Evolutionary conservation across 352 stramenopile species (phyloP), one percentile per base, ranked within the genome.

Genomic region (Peronospora destructor): DNA sequence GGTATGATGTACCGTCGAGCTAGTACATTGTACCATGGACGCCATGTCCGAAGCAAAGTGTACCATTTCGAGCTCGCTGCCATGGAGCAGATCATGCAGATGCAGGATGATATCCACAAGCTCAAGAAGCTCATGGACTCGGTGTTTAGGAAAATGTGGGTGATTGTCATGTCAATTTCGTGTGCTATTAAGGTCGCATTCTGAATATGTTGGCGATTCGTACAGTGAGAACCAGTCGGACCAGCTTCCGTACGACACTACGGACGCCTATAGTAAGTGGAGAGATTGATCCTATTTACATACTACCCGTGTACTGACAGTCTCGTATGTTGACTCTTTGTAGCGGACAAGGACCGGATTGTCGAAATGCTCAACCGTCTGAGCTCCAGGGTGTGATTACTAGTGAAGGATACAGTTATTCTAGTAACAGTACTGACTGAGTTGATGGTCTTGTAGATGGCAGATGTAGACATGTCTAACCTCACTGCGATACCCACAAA

Each of bases 71-170:
- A 16, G 8, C 16, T 16, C 5, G 30, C 9, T 1, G 23, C 30
- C 3, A 92, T 92, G 81, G 83, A 93, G 71, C 76, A 86, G 67
- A 91, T 91, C 59, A 87, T 90, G 83, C 83, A 90, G 59, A 90
- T 93, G 79, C 83, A 91, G 71, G 83, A 93, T 64, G 83, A 93
- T 56, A 93, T 93, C 45, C 83, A 93, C 67, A 91, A 91, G 77
- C 80, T 93, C 66, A 89, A 91, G 73, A 93, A 93, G 76, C 83
- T 93, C 72, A 90, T 93, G 73, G 80, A 93, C 69, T 65, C 57
- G 40, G 76, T 91, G 6, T 93, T 93, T 37, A 79, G 91, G 30
- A 88, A 87, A 51, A 87, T 93, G 82, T 93, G 56, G 34, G 61
- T 59, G 21, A 39, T 38, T 29, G 1, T 9, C 28, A 13, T 14